Percentiles rank a stretch among this genome's conserved stretches.
These are phyloP conservation scores for Annona squamosa DNA, from an alignment of 164 flowering plant genomes.

Conservation along the genomic window DNA sequence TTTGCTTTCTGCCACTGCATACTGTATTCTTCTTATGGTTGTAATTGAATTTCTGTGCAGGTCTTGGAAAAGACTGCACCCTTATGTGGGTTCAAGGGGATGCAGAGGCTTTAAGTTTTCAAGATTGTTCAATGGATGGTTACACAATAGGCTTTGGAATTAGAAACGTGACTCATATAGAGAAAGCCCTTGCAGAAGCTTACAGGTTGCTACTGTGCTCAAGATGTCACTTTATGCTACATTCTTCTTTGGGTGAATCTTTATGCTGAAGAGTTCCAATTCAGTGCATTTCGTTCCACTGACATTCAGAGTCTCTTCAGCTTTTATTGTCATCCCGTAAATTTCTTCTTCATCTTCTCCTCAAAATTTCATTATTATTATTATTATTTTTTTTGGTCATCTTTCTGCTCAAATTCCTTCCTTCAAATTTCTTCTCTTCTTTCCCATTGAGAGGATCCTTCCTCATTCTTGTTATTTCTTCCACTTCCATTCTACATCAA, in stretches of 20 bases:
- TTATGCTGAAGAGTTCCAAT: neutral
- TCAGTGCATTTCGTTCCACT: neutral
- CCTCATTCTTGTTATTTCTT: no score
- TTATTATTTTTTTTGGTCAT: no score
- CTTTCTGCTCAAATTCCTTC: no score
- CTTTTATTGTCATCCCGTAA: neutral
- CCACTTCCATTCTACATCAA: no score
- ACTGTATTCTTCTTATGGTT: neutral
- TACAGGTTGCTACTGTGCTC: slow-evolving; percentile 40
- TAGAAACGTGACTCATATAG: slow-evolving; percentile 95
- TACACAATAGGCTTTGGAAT: slow-evolving; percentile 98
- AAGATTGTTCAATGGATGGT: slow-evolving; percentile 85
- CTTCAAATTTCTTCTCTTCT: no score
- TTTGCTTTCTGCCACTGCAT: neutral
- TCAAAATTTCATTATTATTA: no score
- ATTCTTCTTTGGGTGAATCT: neutral
- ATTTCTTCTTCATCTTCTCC: neutral
- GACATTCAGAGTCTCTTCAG: no score
- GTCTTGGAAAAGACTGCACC: slow-evolving; percentile 50
- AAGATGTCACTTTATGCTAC: neutral
- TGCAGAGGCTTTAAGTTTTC: slow-evolving; percentile 87
- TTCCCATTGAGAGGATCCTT: no score
- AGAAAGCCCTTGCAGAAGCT: slow-evolving; percentile 85
- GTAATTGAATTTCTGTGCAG: slow-evolving; percentile 22
- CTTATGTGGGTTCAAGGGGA: slow-evolving; percentile 94